Evolutionary conservation across 78 protist species (phyloP), one percentile per base, ranked within the genome.

Genomic region (Dictyostelium brefeldianum): DNA sequence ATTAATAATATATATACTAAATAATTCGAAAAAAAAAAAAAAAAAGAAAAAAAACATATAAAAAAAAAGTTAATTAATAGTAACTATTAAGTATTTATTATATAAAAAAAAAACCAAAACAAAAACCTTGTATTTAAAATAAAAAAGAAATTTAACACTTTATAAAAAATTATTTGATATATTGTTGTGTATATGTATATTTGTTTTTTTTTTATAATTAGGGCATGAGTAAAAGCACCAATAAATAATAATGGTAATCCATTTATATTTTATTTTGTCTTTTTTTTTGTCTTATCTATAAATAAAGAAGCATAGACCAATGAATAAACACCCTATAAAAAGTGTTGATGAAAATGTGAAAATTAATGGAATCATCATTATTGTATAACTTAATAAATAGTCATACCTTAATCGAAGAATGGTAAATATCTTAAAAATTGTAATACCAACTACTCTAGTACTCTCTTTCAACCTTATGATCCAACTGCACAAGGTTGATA

Each of bases 401-500:
- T 6, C 3, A 22, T 84, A 84, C 36, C 77, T 62, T 8, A 87
- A 54, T 1, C 36, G 48, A 2, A 87, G 8, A 9, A 77, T 87
- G 15, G 80, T 18, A 51, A 87, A 62, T 11, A 74, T 69, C 25
- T 36, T 84, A 87, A 74, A 87, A 5, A 77, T 6, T 14, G 78
- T 7, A 0, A 57, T 17, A 1, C 85, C 83, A 62, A 87, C 7
- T 12, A 87, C 70, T 62, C 84, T 75, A 3, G 78, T 48, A 1
- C 74, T 14, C 75, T 70, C 77, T 6, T 25, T 22, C 2, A 77
- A 5, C 17, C 93, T 41, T 12, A 87, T 31, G 3, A 77, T 18
- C 93, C 83, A 77, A 87, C 93, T 5, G n/a, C n/a, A n/a, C n/a
- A 48, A 25, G 4, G 36, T 87, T 3, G 93, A 54, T 0, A 87